Percentiles rank a stretch among this genome's conserved stretches.
phyloP scores from a whole-genome alignment of 208 protist species.

The Trypanosoma congolense region DNA sequence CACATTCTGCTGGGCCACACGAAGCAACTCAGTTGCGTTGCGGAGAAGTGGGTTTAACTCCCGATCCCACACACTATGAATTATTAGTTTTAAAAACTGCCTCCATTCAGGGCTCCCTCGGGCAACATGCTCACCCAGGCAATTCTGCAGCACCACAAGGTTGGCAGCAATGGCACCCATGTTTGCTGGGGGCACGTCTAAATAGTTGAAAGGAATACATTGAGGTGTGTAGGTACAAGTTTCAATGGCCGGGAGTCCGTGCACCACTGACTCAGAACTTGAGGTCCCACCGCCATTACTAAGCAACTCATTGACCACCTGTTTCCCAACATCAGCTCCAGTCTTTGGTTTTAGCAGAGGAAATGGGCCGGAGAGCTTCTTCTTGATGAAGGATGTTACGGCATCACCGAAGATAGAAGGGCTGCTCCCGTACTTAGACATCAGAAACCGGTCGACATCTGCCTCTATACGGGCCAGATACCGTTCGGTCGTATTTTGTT shows the following conservation, averaged over 20 bases:
- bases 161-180: constrained; percentile 19
- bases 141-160: constrained; percentile 17
- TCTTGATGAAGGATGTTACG: constrained; percentile 20
- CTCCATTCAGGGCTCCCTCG: constrained; percentile 17
- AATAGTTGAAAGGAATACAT: constrained; percentile 49
- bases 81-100: constrained; percentile 39
- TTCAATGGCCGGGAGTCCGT: neutral
- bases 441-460: constrained; percentile 55
- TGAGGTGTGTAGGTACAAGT: constrained; percentile 33
- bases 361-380: constrained; percentile 3
- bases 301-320: neutral
- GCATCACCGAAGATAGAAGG: constrained; percentile 7
- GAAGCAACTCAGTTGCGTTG: constrained; percentile 35
- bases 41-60: constrained; percentile 42
- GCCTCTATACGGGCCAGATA: constrained; percentile 60
- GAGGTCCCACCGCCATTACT: neutral
- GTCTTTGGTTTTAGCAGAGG: neutral
- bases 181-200: constrained; percentile 42
- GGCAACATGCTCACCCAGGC: constrained; percentile 5
- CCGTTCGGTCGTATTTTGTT: constrained; percentile 41
- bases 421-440: constrained; percentile 24
- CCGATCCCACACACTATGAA: constrained; percentile 46
- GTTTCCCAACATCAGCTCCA: neutral
- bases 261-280: neutral
- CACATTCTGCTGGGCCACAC: constrained; percentile 37